These are phyloP conservation scores for Petunia hybrid DNA, from an alignment of 305 asterid genomes.

Conservation along the genomic window DNA sequence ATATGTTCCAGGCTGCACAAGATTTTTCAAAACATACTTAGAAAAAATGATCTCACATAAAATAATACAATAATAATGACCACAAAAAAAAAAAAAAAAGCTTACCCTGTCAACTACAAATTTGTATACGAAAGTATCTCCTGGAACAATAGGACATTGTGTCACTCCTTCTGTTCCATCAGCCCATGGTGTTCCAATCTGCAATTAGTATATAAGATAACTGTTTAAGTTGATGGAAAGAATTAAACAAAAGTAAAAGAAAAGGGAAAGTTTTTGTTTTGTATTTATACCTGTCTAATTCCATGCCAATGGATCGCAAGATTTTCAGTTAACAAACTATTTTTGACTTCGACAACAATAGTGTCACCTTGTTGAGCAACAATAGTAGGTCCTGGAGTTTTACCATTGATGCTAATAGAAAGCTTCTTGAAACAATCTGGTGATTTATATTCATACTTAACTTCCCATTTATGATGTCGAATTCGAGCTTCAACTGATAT, in stretches of 20 bases:
- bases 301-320: constrained; percentile 97
- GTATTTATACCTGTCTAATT: constrained; percentile 70
- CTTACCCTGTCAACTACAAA: constrained; percentile 85
- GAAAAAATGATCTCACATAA: neutral
- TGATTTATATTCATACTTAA: constrained; percentile 72
- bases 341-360: constrained; percentile 73
- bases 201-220: constrained; percentile 9
- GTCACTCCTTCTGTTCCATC: constrained; percentile 97
- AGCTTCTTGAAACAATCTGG: constrained; percentile 83
- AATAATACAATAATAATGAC: neutral
- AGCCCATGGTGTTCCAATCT: constrained; percentile 91
- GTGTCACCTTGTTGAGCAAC: constrained; percentile 82
- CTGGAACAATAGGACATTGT: constrained; percentile 85
- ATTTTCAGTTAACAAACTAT: constrained; percentile 74
- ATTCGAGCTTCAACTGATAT: constrained; percentile 53
- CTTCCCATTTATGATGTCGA: constrained; percentile 78
- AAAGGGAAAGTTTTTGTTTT: neutral
- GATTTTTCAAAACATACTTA: neutral
- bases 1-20: constrained; percentile 76
- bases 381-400: constrained; percentile 85
- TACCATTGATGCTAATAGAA: constrained; percentile 72
- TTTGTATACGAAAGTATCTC: constrained; percentile 76
- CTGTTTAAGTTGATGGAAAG: neutral
- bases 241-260: neutral
- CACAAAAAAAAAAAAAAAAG: neutral